A percentile compares a stretch with the other conserved stretches of the same genome.
Evolutionary conservation across 2,329 filamentous ascomycete genomes (phyloP).

Genomic region (Drechslerella dactyloides): DNA sequence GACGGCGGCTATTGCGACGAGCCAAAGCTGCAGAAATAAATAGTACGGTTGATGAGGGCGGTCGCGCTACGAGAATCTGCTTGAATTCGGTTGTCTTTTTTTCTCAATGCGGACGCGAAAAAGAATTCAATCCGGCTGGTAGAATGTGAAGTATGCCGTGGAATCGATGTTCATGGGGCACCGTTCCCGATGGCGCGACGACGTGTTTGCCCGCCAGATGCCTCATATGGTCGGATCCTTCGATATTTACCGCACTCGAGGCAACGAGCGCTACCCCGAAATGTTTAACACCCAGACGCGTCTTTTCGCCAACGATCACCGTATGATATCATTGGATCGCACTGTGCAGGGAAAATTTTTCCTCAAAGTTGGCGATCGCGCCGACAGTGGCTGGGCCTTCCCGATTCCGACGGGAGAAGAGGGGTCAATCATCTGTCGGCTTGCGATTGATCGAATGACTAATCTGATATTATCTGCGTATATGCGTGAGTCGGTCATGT

Average conservation of each 20-base stretch:
- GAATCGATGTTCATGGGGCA: no score
- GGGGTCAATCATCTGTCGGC: no score
- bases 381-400: not conserved
- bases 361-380: not conserved
- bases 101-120: not conserved
- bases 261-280: not conserved
- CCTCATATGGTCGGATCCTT: not conserved
- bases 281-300: not conserved
- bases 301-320: not conserved
- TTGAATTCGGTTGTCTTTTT: not conserved
- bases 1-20: constrained; percentile 44
- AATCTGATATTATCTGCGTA: no score
- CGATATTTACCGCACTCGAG: not conserved
- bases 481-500: no score
- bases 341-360: not conserved
- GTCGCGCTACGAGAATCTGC: constrained; percentile 1
- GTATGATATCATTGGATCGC: not conserved
- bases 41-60: not conserved
- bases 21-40: constrained; percentile 25
- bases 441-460: no score
- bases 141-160: no score
- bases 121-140: no score
- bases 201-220: not conserved
- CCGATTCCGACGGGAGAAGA: not conserved
- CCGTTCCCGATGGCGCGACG: no score